Conservation (phyloP, 139 green algal genomes). For the Raphidocelis subcapitata region DNA sequence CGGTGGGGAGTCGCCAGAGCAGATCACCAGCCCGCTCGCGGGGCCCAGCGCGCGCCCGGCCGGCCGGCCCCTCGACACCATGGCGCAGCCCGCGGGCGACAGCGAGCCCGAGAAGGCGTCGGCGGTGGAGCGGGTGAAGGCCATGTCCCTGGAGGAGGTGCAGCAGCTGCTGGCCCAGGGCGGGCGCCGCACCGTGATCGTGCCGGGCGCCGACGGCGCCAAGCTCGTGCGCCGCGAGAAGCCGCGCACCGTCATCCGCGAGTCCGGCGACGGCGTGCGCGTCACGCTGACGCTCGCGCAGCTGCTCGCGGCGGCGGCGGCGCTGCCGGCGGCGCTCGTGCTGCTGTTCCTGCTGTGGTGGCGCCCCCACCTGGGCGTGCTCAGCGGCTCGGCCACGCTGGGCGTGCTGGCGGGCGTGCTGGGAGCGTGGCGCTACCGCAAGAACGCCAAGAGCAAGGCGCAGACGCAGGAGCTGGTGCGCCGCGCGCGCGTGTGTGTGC, state of each 20-base stretch:
- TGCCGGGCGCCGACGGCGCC: too few relatives aligned
- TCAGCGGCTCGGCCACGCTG: slow-evolving; percentile 8
- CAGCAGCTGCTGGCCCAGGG: too few relatives aligned
- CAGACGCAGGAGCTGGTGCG: slow-evolving; percentile 46
- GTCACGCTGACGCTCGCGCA: slow-evolving; percentile 9
- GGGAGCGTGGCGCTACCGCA: slow-evolving; percentile 41
- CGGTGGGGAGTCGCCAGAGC: too few relatives aligned
- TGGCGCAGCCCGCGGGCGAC: too few relatives aligned
- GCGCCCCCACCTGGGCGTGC: slow-evolving; percentile 18
- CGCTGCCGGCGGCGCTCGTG: neutral
- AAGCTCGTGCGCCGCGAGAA: neutral
- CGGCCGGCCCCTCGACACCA: too few relatives aligned
- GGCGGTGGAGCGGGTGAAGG: too few relatives aligned
- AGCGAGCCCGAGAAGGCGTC: too few relatives aligned
- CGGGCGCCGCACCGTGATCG: too few relatives aligned
- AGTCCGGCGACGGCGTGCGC: neutral
- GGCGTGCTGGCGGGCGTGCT: slow-evolving; percentile 31
- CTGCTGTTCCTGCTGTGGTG: slow-evolving; percentile 32
- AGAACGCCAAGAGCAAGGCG: slow-evolving; percentile 43
- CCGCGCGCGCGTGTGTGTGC: too few relatives aligned
- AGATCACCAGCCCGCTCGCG: too few relatives aligned
- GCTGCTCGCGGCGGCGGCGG: neutral
- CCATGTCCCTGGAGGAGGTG: too few relatives aligned
- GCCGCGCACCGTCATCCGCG: slow-evolving; percentile 2
- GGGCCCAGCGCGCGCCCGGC: too few relatives aligned